phyloP scores from a whole-genome alignment of 441 rosid genomes.

The Corymbia calophylla region DNA sequence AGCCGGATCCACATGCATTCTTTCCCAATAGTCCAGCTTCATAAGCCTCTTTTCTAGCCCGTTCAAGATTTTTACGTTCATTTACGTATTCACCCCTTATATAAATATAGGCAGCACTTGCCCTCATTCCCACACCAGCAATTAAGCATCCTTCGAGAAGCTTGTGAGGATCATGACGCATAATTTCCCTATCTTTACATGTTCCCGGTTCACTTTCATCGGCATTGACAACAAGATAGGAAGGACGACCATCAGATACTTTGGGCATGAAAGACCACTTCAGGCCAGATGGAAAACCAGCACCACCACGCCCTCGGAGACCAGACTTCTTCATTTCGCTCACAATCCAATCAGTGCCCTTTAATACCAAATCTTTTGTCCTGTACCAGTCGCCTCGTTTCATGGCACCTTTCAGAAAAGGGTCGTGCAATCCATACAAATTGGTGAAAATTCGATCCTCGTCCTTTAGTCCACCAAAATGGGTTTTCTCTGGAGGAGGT shows the following conservation, averaged over 20 bases:
- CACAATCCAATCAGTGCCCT: slow-evolving; percentile 98
- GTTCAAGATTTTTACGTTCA: slow-evolving; percentile 75
- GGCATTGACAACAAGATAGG: slow-evolving; percentile 94
- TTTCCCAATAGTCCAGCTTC: slow-evolving; percentile 89
- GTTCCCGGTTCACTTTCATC: slow-evolving; percentile 99
- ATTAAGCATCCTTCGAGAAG: slow-evolving; percentile 95
- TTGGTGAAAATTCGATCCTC: slow-evolving; percentile 96
- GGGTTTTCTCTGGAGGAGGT: slow-evolving; percentile 97
- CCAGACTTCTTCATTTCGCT: slow-evolving; percentile 94
- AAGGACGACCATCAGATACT: slow-evolving; percentile 97
- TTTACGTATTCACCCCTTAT: slow-evolving; percentile 98
- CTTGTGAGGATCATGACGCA: slow-evolving; percentile 99
- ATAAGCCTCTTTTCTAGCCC: slow-evolving; percentile 89
- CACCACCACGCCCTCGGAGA: slow-evolving; percentile 99
- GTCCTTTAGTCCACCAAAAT: slow-evolving; percentile 93
- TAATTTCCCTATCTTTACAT: slow-evolving; percentile 96
- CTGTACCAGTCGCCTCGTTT: slow-evolving; percentile 95
- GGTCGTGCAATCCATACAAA: slow-evolving; percentile 85
- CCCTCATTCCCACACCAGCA: slow-evolving; percentile 99
- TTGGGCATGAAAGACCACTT: slow-evolving; percentile 99
- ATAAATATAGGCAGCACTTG: slow-evolving; percentile 93
- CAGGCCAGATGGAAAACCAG: slow-evolving; percentile 97
- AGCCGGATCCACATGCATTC: slow-evolving; percentile 99
- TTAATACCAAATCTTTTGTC: slow-evolving; percentile 94
- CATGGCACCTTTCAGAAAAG: slow-evolving; percentile 94